Evolutionary conservation across 2,329 filamentous ascomycete genomes (phyloP), one percentile per base, ranked within the genome.

Genomic region (Trichocomaceae sp.): DNA sequence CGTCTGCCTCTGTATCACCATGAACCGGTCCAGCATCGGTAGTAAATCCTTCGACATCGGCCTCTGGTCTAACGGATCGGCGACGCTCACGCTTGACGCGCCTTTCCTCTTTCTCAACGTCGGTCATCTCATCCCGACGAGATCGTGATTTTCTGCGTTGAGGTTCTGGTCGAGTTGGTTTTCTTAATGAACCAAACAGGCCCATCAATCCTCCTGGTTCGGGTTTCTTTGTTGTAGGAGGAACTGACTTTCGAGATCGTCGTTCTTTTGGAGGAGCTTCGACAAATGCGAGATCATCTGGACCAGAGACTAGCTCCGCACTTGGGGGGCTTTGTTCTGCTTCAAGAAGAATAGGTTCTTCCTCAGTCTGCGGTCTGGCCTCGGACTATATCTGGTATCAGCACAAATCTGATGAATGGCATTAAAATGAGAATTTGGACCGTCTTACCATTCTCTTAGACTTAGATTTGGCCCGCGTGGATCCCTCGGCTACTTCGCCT

Each of bases 221-320:
- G 51, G 82, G 70, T 64, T 84, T 86, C 66, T 82, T 85, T 2
- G 83, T 77, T 52, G 74, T 19, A 33, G 55, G 42, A 13, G 85
- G 85, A 60, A 79, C 82, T 37, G 83, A 80, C 47, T 85, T 80
- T 64, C 80, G 83, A 47, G 84, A 63, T 35, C 80, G 75, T 51
- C 79, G 74, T 60, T 80, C 77, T 58, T 72, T 64, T 9, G 65
- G 72, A 49, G 75, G 73, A 50, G 74, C 70, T 60, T 80, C 77
- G 49, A 79, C 75, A 59, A 79, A 79, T 19, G 75, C 72, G 48
- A 77, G 64, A 56, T 81, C 79, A 52, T 81, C 78, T 2, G 75
- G 73, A 0, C 75, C 76, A 45, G 74, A 75, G 10, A 73, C 60
- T 3, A 75, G 63, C 41, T 76, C 73, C 26, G 74, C 69, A 13